Conservation (phyloP, 345 rosid species). For the Combretum micranthum region DNA sequence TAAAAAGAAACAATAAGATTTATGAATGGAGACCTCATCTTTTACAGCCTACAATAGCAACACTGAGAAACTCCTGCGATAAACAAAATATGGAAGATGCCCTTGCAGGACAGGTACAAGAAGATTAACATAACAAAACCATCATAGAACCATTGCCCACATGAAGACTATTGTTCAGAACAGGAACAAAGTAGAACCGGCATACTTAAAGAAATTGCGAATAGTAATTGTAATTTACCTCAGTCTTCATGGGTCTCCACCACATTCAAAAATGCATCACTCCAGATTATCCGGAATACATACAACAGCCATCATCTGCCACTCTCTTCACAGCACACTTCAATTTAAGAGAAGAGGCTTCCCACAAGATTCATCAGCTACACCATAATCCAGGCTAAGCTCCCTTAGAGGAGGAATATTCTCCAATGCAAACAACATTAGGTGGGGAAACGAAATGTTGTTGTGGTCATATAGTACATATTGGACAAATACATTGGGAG, state of each 20-base stretch:
- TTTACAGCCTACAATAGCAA: too few species aligned
- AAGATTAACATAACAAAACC: too few species aligned
- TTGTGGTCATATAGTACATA: slow-evolving; percentile 81
- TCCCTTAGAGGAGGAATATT: slow-evolving; percentile 87
- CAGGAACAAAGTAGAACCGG: too few species aligned
- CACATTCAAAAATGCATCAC: not conserved
- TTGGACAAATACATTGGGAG: slow-evolving; percentile 88
- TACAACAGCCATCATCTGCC: too few species aligned
- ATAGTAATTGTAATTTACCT: slow-evolving; percentile 6
- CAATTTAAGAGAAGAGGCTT: slow-evolving; percentile 42
- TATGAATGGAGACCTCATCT: too few species aligned
- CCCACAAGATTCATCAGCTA: slow-evolving; percentile 50
- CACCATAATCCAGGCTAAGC: slow-evolving; percentile 94
- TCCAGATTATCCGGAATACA: not conserved
- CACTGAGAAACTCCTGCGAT: too few species aligned
- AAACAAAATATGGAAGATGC: too few species aligned
- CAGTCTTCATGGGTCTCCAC: not conserved
- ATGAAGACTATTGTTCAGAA: too few species aligned
- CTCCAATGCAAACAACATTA: slow-evolving; percentile 92
- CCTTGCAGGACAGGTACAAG: too few species aligned
- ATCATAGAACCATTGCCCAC: too few species aligned
- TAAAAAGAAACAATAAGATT: too few species aligned
- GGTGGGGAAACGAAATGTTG: slow-evolving; percentile 76
- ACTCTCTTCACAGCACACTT: not conserved
- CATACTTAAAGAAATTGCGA: not conserved